Percentiles rank a stretch among this genome's conserved stretches.
phyloP scores from a whole-genome alignment of 2,329 filamentous ascomycete genomes.

The Dactylellina drechsleri region DNA sequence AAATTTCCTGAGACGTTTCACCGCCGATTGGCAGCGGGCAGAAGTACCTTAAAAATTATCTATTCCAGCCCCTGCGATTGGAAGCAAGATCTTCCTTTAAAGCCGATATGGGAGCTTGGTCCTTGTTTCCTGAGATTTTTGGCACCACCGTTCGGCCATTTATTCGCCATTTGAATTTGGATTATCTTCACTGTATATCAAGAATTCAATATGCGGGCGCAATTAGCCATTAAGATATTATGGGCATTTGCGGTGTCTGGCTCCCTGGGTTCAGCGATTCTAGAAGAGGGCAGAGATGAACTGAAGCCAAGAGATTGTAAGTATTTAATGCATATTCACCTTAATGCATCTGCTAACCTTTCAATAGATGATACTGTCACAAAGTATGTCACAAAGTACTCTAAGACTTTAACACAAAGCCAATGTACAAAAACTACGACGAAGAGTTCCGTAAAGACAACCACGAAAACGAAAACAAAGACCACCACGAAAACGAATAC shows the following conservation, averaged over 20 bases:
- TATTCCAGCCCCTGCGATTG: no score
- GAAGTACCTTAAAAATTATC: no score
- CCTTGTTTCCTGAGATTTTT: no score
- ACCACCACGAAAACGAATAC: slow-evolving; percentile 12
- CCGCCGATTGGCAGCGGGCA: no score
- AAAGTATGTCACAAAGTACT: slow-evolving; percentile 12
- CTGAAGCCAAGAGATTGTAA: not conserved
- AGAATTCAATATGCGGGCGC: not conserved
- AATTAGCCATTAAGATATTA: not conserved
- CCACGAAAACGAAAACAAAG: slow-evolving; percentile 1
- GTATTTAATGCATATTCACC: not conserved
- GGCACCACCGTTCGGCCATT: no score
- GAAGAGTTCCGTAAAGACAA: not conserved
- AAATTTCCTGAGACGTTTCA: no score
- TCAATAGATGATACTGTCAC: slow-evolving; percentile 4
- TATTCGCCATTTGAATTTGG: no score
- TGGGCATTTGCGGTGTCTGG: not conserved
- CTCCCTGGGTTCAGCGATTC: not conserved
- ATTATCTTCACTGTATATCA: no score
- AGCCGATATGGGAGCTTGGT: no score
- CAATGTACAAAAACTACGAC: slow-evolving; percentile 7
- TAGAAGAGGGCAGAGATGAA: not conserved
- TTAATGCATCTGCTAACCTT: not conserved
- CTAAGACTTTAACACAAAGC: slow-evolving; percentile 3
- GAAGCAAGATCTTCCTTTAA: no score